Evolutionary conservation across 139 green algal species (phyloP).

Genomic region (Chlorella sp.): DNA sequence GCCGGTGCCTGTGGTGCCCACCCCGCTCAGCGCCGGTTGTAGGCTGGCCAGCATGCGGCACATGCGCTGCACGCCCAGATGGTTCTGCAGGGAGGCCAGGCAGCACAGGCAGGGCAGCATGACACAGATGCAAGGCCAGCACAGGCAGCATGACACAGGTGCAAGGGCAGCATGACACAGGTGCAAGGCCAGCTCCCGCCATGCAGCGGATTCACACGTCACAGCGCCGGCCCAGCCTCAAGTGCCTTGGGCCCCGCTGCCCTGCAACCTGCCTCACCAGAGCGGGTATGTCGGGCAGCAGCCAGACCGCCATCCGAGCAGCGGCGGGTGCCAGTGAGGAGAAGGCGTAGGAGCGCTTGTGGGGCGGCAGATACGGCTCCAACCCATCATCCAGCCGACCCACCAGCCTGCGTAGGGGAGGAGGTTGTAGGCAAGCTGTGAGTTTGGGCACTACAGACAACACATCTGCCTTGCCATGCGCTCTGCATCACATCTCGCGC

Average conservation of each 20-base stretch:
- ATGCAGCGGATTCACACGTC: no score
- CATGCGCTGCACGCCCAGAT: conserved; percentile 69
- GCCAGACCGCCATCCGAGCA: conserved; percentile 63
- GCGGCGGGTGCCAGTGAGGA: conserved; percentile 54
- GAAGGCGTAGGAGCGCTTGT: conserved; percentile 67
- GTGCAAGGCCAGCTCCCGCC: no score
- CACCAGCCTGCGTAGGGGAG: conserved; percentile 21
- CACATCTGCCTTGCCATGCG: no score
- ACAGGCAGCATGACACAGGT: no score
- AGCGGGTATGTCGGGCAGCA: conserved; percentile 60
- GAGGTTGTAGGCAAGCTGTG: background rate
- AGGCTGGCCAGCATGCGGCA: conserved; percentile 67
- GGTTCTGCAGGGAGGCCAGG: conserved; percentile 35
- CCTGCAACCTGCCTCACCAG: conserved; percentile 23
- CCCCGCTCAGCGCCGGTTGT: conserved; percentile 43
- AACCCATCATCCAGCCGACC: conserved; percentile 62
- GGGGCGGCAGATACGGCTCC: conserved; percentile 51
- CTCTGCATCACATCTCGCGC: no score
- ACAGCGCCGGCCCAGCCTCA: no score
- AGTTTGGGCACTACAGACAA: no score
- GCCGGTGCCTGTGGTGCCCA: conserved; percentile 23
- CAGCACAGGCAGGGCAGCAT: no score
- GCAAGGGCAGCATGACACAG: no score
- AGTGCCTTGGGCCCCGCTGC: no score
- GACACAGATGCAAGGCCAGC: no score